Conservation (phyloP, 1,284 basidiomycete genomes). For the Pyrrhoderma noxium region DNA sequence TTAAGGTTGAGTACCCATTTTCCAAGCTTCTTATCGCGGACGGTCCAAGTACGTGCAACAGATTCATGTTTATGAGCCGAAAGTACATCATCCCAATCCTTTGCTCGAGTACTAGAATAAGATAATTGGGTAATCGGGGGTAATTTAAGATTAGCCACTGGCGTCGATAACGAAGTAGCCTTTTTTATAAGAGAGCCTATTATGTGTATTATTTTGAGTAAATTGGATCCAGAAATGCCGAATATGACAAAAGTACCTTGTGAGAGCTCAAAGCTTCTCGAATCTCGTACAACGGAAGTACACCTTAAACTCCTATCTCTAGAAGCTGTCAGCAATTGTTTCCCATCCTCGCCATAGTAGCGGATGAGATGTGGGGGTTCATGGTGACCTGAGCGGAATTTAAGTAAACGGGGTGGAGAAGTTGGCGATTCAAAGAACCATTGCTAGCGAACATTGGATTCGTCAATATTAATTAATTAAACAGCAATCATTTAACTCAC, state of each 20-base stretch:
- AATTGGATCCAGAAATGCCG: neutral
- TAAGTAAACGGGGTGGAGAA: conserved; percentile 79
- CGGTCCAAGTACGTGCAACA: conserved; percentile 81
- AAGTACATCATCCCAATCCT: conserved; percentile 97
- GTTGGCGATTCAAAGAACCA: conserved; percentile 95
- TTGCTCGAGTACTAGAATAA: conserved; percentile 74
- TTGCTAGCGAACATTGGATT: conserved; percentile 58
- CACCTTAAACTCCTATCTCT: conserved; percentile 84
- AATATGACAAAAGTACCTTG: conserved; percentile 54
- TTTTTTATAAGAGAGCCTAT: conserved; percentile 81
- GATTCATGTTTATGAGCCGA: conserved; percentile 82
- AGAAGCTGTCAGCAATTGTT: conserved; percentile 84
- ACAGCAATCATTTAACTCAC: too few relatives aligned
- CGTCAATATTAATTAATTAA: conserved; percentile 2
- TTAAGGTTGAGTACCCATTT: conserved; percentile 54
- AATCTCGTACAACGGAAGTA: conserved; percentile 90
- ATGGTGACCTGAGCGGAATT: conserved; percentile 89
- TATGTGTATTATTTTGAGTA: conserved; percentile 2
- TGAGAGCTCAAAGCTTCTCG: conserved; percentile 88
- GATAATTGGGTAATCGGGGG: conserved; percentile 73
- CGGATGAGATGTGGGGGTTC: conserved; percentile 87
- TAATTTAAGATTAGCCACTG: conserved; percentile 75
- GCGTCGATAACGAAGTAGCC: conserved; percentile 73
- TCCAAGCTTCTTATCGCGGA: conserved; percentile 76
- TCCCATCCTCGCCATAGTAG: conserved; percentile 95